Base-by-base conservation (phyloP, 352 stramenopile genomes). In the Phytophthora brassicae region DNA sequence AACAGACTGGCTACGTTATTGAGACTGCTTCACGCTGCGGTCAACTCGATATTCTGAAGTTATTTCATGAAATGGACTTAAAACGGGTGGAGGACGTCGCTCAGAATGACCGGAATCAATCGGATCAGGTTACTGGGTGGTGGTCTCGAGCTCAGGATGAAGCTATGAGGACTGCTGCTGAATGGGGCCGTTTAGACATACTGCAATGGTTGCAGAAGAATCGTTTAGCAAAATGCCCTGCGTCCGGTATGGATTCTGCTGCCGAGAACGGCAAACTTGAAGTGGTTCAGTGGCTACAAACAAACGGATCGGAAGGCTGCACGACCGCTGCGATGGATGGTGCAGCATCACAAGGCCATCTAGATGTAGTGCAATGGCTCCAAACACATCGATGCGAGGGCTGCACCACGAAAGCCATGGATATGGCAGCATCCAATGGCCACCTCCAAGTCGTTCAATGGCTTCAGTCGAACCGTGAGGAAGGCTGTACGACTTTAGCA, bases 341-440 rank as follows among this genome's bases (percentile, higher is more conserved):
- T 16, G 36, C 49, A n/a, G 49, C 49, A 17, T n/a, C 7, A 11
- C 20, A 3, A 45, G 49, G 36, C 8, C 22, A 41, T n/a, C 39
- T 57, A 14, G 23, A 57, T 2, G 0, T 57, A 17, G 35, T 57
- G 4, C 24, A 48, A 33, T 57, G 49, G 49, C 36, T 57, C 13
- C 49, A 57, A 13, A 16, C 23, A 1, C 26, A 57, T 36, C 35
- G 24, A 31, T 14, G 35, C 0, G 49, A 57, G 8, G 49, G 23
- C 12, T 57, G 35, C 5, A 41, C 51, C 4, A n/a, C 11, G 5
- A 13, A 2, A n/a, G 50, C 50, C 2, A 58, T 58, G 23, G 23
- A 58, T 22, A 11, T 12, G 6, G 51, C 51, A 20, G 51, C 38
- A 6, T 12, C 22, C 6, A 7, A 17, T 6, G 33, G 50, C 3